A percentile compares a stretch with the other conserved stretches of the same genome.
Evolutionary conservation across 2,329 filamentous ascomycete genomes (phyloP).

Genomic region (Aspergillus clavatus): DNA sequence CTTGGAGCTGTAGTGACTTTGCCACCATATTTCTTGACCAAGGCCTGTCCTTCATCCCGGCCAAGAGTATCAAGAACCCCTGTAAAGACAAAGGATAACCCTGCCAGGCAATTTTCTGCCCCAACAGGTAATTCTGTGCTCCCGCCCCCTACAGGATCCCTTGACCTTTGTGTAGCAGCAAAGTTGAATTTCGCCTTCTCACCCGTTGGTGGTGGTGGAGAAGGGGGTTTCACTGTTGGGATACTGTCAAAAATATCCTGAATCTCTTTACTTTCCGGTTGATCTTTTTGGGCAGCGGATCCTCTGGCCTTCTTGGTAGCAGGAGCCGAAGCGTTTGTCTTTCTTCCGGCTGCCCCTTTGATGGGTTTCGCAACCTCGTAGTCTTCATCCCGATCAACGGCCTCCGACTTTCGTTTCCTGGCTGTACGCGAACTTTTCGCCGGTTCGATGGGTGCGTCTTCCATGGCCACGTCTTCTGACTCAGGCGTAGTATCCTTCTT

Average conservation of each 20-base stretch:
- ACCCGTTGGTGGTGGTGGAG: constrained; percentile 69
- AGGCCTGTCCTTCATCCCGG: constrained; percentile 74
- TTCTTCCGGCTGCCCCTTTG: constrained; percentile 46
- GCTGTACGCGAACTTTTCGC: constrained; percentile 35
- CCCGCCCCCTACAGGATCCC: constrained; percentile 59
- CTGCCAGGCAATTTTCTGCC: constrained; percentile 81
- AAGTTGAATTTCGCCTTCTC: constrained; percentile 74
- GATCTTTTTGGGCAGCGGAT: constrained; percentile 60
- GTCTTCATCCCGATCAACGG: constrained; percentile 46
- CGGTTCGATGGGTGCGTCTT: constrained; percentile 45
- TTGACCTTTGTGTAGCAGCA: constrained; percentile 56
- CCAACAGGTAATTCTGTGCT: constrained; percentile 72
- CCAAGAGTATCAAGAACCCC: constrained; percentile 75
- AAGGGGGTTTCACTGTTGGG: constrained; percentile 73
- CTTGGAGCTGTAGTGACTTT: constrained; percentile 83
- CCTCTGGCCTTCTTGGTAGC: constrained; percentile 48
- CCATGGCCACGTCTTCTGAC: constrained; percentile 50
- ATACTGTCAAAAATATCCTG: constrained; percentile 86
- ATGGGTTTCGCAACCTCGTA: constrained; percentile 58
- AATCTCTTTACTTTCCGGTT: constrained; percentile 64
- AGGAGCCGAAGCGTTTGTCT: constrained; percentile 30
- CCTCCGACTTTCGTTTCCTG: constrained; percentile 56
- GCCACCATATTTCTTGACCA: constrained; percentile 91
- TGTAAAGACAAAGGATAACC: constrained; percentile 92
- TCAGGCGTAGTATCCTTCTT: constrained; percentile 28